Percentiles rank a stretch among this genome's conserved stretches.
These are phyloP conservation scores for Gnetum montanum DNA, from an alignment of 75 land plant genomes.

Conservation along the genomic window DNA sequence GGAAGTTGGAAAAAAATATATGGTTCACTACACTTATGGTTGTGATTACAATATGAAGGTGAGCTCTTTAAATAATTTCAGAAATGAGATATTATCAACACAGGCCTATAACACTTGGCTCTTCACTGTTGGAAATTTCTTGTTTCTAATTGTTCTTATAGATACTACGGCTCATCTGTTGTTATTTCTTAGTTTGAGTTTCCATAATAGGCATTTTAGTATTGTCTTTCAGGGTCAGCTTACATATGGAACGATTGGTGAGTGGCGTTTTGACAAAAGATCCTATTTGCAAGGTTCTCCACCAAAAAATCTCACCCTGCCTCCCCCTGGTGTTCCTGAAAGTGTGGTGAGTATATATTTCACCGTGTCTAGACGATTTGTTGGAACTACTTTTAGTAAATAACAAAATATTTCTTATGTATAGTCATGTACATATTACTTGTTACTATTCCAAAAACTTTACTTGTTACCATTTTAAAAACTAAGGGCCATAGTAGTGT, in stretches of 20 bases:
- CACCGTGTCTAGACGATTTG: background rate
- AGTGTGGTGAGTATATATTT: conserved; percentile 74
- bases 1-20: conserved; percentile 35
- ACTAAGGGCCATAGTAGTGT: too few relatives aligned
- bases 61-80: background rate
- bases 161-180: too few relatives aligned
- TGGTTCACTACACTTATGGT: conserved; percentile 63
- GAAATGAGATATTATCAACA: too few relatives aligned
- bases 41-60: conserved; percentile 65
- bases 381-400: background rate
- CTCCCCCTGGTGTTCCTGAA: conserved; percentile 89
- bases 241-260: conserved; percentile 89
- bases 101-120: too few relatives aligned
- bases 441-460: too few relatives aligned
- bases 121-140: too few relatives aligned
- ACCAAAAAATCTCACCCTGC: conserved; percentile 66
- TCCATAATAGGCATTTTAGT: too few relatives aligned
- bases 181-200: too few relatives aligned
- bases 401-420: too few relatives aligned
- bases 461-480: too few relatives aligned
- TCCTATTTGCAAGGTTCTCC: conserved; percentile 48
- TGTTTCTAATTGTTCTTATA: too few relatives aligned
- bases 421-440: too few relatives aligned
- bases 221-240: conserved; percentile 62
- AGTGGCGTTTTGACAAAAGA: conserved; percentile 98